Evolutionary conservation across 192 early-diverging fungal genomes (phyloP), one percentile per base, ranked within the genome.

Genomic region (Coemansia pectinata): DNA sequence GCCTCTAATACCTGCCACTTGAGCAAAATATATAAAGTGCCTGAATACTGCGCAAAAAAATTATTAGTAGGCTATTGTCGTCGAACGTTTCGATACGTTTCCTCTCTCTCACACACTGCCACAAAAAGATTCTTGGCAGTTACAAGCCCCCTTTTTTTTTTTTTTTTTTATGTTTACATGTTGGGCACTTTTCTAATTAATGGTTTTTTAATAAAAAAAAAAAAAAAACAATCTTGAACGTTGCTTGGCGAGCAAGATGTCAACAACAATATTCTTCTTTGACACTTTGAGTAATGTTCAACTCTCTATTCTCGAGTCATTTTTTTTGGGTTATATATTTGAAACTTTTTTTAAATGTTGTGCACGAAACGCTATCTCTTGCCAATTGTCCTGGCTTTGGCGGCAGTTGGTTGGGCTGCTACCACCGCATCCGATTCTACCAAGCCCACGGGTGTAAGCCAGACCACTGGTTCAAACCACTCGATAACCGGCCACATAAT

Each of bases 401-500:
- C 58, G 0, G 9, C 58, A 1, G 33, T 9, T 15, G 17, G 31
- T 9, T 36, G 33, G 33, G 58, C 58, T 2, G 58, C 58, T 7
- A 66, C 64, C 17, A 29, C 53, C 14, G n/a, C 15, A 4, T 6
- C 48, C 17, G 65, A 53, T 1, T 10, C 23, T 38, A 36, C 19
- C 33, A 66, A 25, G 27, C 27, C 27, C 27, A 27, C 27, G 27
- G 27, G 27, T 27, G 27, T 27, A 27, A 27, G 27, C 2, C 27
- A 27, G 36, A 48, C 44, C 25, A 38, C 33, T 34, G 36, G 36
- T 15, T 19, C 42, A 11, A 68, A 29, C 10, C 74, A 64, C 33
- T 61, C 74, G 38, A 76, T 66, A 25, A 69, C 76, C 11, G 71
- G 71, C 2, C 76, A 73, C 42, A 78, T 73, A 44, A 78, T 78